Evolutionary conservation across 345 rosid species (phyloP).

Genomic region (Populus pruinosa): DNA sequence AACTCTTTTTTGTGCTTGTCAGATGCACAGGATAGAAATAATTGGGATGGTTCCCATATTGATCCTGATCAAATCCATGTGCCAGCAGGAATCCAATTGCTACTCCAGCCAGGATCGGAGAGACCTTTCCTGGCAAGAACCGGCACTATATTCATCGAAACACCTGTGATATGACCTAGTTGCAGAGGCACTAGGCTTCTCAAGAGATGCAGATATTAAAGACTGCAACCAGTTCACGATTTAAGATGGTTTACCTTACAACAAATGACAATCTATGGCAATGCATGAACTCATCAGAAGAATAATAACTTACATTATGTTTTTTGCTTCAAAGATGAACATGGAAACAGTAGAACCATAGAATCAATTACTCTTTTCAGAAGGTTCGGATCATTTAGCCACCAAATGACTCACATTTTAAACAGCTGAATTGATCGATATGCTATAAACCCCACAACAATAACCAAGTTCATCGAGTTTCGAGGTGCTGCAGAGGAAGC

Average conservation of each 20-base stretch:
- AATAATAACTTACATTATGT: slow-evolving; percentile 9
- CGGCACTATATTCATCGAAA: neutral
- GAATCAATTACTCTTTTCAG: neutral
- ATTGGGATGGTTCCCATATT: neutral
- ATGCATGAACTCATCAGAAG: slow-evolving; percentile 1
- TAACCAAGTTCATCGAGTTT: slow-evolving; percentile 3
- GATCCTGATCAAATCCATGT: slow-evolving; percentile 14
- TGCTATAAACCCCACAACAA: slow-evolving; percentile 7
- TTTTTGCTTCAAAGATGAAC: slow-evolving; percentile 12
- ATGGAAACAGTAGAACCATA: neutral
- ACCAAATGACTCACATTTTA: neutral
- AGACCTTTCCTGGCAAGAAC: neutral
- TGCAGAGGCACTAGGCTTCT: neutral
- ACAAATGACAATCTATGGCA: neutral
- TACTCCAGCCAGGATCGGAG: neutral
- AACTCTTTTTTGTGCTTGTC: slow-evolving; percentile 19
- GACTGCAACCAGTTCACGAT: neutral
- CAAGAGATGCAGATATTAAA: neutral
- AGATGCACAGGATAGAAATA: slow-evolving; percentile 12
- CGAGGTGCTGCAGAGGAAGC: slow-evolving; percentile 37
- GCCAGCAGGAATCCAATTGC: neutral
- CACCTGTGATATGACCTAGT: neutral
- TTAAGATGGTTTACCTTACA: neutral
- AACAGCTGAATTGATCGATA: slow-evolving; percentile 15
- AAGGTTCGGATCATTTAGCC: neutral